Evolutionary conservation across 495 filamentous ascomycete genomes (phyloP).

Genomic region (Annulohypoxylon moriforme): DNA sequence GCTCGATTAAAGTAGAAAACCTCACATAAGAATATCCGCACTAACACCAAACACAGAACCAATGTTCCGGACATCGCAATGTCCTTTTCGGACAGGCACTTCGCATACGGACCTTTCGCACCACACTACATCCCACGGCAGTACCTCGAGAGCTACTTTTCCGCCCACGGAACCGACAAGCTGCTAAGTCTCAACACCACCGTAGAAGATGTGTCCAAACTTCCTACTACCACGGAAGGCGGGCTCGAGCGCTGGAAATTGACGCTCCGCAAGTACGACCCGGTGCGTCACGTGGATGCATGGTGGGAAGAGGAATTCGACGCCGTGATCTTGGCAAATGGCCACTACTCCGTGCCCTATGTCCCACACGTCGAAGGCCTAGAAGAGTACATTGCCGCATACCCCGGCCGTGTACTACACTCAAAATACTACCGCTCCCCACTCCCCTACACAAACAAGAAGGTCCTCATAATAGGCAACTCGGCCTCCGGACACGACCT

Average conservation of each 20-base stretch:
- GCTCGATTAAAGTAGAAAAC: too few relatives aligned
- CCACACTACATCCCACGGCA: slow-evolving; percentile 61
- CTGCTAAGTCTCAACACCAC: slow-evolving; percentile 60
- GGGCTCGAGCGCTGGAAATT: slow-evolving; percentile 54
- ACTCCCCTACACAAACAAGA: slow-evolving; percentile 46
- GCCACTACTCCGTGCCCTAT: slow-evolving; percentile 64
- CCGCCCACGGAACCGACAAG: slow-evolving; percentile 52
- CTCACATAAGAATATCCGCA: neutral
- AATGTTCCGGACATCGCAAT: slow-evolving; percentile 65
- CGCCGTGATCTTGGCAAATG: slow-evolving; percentile 61
- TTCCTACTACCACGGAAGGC: slow-evolving; percentile 11
- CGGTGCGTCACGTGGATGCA: slow-evolving; percentile 51
- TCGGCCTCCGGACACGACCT: slow-evolving; percentile 64
- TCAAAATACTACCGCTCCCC: slow-evolving; percentile 61
- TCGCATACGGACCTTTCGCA: slow-evolving; percentile 63
- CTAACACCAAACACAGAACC: slow-evolving; percentile 48
- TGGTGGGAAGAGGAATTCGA: slow-evolving; percentile 65
- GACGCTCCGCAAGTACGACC: slow-evolving; percentile 57
- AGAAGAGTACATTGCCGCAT: slow-evolving; percentile 50
- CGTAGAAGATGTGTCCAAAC: slow-evolving; percentile 58
- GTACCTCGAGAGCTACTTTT: slow-evolving; percentile 63
- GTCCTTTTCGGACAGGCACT: slow-evolving; percentile 60
- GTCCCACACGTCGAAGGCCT: slow-evolving; percentile 59
- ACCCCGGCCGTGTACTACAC: slow-evolving; percentile 56
- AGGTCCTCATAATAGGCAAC: slow-evolving; percentile 61